phyloP scores from a whole-genome alignment of 1,284 basidiomycete genomes.

The Thecaphora thlaspeos region DNA sequence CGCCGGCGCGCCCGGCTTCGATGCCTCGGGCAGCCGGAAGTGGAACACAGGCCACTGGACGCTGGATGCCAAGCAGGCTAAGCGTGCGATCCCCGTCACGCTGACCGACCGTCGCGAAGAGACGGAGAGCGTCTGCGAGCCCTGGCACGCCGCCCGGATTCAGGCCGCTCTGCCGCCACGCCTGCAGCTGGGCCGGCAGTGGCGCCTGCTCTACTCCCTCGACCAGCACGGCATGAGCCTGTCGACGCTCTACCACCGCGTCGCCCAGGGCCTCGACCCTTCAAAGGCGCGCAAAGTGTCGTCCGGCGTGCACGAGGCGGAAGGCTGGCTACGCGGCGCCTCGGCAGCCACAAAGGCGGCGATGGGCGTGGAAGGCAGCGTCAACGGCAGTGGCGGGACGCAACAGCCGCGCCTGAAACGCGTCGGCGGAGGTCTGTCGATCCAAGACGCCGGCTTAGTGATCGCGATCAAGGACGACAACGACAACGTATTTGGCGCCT shows the following conservation, averaged over 20 bases:
- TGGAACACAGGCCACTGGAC: conserved; percentile 56
- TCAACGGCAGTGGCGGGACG: conserved; percentile 2
- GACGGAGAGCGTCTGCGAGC: conserved; percentile 40
- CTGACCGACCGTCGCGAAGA: conserved; percentile 44
- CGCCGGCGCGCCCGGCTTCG: conserved; percentile 52
- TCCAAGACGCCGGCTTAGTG: conserved; percentile 47
- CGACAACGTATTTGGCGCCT: conserved; percentile 55
- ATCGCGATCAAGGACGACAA: conserved; percentile 46
- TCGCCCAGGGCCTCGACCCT: conserved; percentile 31
- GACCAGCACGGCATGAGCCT: conserved; percentile 94
- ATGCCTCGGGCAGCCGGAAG: conserved; percentile 19
- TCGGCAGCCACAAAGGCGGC: conserved; percentile 35
- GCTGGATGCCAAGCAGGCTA: conserved; percentile 18
- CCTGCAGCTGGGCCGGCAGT: conserved; percentile 72
- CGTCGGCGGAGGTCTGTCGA: conserved; percentile 29
- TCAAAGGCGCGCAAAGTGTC: conserved; percentile 5
- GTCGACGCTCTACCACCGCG: conserved; percentile 67
- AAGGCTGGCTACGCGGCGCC: conserved; percentile 49
- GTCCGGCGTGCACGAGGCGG: conserved; percentile 10
- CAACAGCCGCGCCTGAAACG: conserved; percentile 1
- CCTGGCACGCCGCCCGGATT: conserved; percentile 44
- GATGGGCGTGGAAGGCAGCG: conserved; percentile 9
- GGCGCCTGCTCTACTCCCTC: conserved; percentile 85
- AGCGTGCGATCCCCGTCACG: conserved; percentile 36
- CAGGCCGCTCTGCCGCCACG: conserved; percentile 69